phyloP scores from a whole-genome alignment of 2,329 filamentous ascomycete species.

The Hortaea werneckii region DNA sequence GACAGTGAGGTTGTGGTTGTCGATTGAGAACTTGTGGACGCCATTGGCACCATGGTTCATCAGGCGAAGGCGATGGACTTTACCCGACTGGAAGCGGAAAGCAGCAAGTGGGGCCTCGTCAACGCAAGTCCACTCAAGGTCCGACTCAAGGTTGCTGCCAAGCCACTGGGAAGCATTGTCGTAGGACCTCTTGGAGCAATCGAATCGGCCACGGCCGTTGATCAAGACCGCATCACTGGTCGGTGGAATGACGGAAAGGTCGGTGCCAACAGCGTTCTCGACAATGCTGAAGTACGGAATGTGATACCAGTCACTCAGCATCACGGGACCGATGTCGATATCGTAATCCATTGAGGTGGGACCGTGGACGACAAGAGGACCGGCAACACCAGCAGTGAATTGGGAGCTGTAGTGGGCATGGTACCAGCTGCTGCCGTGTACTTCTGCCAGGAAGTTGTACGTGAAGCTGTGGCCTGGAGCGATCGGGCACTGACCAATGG shows the following conservation, averaged over 20 bases:
- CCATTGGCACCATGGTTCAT: conserved; percentile 35
- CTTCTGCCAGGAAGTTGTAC: conserved; percentile 31
- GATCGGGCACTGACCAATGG: conserved; percentile 33
- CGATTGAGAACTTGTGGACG: conserved; percentile 37
- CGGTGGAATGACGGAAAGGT: conserved; percentile 15
- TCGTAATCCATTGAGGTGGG: conserved; percentile 32
- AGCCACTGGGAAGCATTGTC: conserved; percentile 9
- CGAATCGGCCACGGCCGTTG: conserved; percentile 20
- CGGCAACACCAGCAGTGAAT: conserved; percentile 21
- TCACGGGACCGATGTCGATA: conserved; percentile 33
- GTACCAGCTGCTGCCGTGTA: conserved; percentile 27
- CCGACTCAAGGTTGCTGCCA: conserved; percentile 13
- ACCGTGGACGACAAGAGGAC: conserved; percentile 24
- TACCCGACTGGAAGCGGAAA: conserved; percentile 30
- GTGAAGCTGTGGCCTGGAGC: conserved; percentile 29
- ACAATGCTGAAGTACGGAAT: conserved; percentile 22
- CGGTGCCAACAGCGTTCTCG: conserved; percentile 21
- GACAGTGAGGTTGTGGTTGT: conserved; percentile 35
- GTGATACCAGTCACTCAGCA: conserved; percentile 37
- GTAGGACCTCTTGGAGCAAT: conserved; percentile 17
- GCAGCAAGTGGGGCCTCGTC: conserved; percentile 19
- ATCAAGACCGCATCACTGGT: conserved; percentile 24
- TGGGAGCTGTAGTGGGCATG: conserved; percentile 30
- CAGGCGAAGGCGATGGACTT: conserved; percentile 32
- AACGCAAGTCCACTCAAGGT: conserved; percentile 16